These are phyloP conservation scores for Clitopilus passeckerianus DNA, from an alignment of 768 basidiomycete species.

Conservation along the genomic window DNA sequence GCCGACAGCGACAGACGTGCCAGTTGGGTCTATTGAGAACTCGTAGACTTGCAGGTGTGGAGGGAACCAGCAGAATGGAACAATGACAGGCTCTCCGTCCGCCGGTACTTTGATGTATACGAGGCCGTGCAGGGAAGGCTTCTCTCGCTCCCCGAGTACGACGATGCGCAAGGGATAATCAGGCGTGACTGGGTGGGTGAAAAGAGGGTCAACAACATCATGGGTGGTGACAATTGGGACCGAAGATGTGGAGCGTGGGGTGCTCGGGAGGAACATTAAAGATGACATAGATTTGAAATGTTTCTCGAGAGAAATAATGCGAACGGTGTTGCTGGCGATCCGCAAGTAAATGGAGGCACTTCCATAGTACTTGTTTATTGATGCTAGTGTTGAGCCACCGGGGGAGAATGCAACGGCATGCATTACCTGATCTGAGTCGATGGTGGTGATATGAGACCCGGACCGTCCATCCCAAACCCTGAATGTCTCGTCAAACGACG, in stretches of 20 bases:
- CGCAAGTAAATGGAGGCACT: no score
- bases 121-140: neutral
- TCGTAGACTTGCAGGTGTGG: neutral
- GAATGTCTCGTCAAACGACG: neutral
- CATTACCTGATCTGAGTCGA: neutral
- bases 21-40: neutral
- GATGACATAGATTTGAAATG: no score
- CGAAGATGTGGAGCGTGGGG: no score
- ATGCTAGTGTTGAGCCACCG: neutral
- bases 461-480: neutral
- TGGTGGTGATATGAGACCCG: neutral
- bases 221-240: no score
- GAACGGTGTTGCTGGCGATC: no score
- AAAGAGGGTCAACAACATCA: no score
- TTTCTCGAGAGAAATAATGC: no score
- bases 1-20: neutral
- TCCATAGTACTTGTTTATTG: neutral
- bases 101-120: neutral
- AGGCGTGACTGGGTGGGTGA: no score
- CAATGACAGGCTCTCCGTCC: neutral
- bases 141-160: no score
- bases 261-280: no score
- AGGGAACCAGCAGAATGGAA: neutral
- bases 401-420: neutral
- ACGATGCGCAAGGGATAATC: no score